Evolutionary conservation across 257 asterid genomes (phyloP).

Genomic region (Cinchona pubescens): DNA sequence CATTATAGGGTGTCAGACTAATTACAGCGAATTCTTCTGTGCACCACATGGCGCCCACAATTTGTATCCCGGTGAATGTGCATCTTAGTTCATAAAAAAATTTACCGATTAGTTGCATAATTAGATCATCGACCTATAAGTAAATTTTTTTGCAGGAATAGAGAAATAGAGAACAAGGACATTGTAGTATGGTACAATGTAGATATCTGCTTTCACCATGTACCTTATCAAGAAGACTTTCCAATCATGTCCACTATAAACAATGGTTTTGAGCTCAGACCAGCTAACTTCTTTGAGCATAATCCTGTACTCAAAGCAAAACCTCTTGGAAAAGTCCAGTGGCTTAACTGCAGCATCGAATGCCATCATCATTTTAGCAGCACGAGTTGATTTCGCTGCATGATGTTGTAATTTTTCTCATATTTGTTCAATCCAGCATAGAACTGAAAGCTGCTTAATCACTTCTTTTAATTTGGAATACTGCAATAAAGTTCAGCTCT

Average conservation of each 20-base stretch:
- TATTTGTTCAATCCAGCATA: not conserved
- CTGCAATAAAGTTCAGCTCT: not conserved
- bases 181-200: slow-evolving; percentile 80
- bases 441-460: not conserved
- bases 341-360: slow-evolving; percentile 3
- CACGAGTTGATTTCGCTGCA: not conserved
- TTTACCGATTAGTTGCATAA: too few species aligned
- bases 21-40: too few species aligned
- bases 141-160: slow-evolving; percentile 46
- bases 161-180: slow-evolving; percentile 73
- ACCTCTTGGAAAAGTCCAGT: slow-evolving; percentile 9
- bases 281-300: slow-evolving; percentile 58
- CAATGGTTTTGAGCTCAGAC: slow-evolving; percentile 35
- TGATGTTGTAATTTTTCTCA: not conserved
- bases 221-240: slow-evolving; percentile 80
- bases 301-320: slow-evolving; percentile 47
- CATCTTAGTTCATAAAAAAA: too few species aligned
- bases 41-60: too few species aligned
- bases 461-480: not conserved
- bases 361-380: not conserved
- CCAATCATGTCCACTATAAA: slow-evolving; percentile 23
- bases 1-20: not conserved
- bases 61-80: too few species aligned
- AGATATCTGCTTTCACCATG: slow-evolving; percentile 83
- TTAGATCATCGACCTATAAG: too few species aligned